Percentiles rank a stretch among this genome's conserved stretches.
Evolutionary conservation across 257 asterid species (phyloP).

Genomic region (Eustoma russellianum): DNA sequence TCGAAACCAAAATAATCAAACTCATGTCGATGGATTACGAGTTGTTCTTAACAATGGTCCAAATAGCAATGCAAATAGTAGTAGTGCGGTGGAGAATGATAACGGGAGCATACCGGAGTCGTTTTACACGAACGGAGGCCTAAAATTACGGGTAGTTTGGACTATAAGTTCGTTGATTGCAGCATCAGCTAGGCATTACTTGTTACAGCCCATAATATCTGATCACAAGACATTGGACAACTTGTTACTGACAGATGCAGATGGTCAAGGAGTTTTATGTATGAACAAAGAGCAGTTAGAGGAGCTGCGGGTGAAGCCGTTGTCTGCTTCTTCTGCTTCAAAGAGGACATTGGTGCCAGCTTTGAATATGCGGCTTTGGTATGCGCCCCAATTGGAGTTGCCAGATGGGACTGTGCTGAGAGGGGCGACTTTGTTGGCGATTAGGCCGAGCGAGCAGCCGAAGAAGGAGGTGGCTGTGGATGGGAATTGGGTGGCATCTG

Average conservation of each 20-base stretch:
- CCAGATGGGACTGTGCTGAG: slow-evolving; percentile 72
- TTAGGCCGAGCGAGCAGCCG: slow-evolving; percentile 72
- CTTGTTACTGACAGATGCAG: slow-evolving; percentile 65
- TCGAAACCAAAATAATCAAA: slow-evolving; percentile 15
- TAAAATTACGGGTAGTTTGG: slow-evolving; percentile 85
- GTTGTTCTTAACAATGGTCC: slow-evolving; percentile 5
- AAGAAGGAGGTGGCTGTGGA: slow-evolving; percentile 50
- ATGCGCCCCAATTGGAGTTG: slow-evolving; percentile 67
- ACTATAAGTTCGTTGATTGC: slow-evolving; percentile 84
- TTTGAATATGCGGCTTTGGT: slow-evolving; percentile 75
- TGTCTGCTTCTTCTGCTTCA: slow-evolving; percentile 72
- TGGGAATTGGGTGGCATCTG: slow-evolving; percentile 56
- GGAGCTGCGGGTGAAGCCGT: slow-evolving; percentile 84
- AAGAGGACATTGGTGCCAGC: slow-evolving; percentile 90
- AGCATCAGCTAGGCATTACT: slow-evolving; percentile 83
- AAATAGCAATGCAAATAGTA: slow-evolving; percentile 2
- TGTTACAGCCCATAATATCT: slow-evolving; percentile 69
- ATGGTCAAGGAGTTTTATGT: slow-evolving; percentile 78
- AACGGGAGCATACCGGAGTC: slow-evolving; percentile 79
- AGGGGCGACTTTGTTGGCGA: slow-evolving; percentile 87
- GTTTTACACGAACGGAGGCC: slow-evolving; percentile 74
- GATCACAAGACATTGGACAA: slow-evolving; percentile 66
- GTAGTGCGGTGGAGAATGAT: slow-evolving; percentile 25
- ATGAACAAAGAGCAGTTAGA: slow-evolving; percentile 82
- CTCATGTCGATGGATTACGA: neutral